Evolutionary conservation across 108 stramenopile species (phyloP), one percentile per base, ranked within the genome.

Genomic region (Cylindrotheca fusiformis): DNA sequence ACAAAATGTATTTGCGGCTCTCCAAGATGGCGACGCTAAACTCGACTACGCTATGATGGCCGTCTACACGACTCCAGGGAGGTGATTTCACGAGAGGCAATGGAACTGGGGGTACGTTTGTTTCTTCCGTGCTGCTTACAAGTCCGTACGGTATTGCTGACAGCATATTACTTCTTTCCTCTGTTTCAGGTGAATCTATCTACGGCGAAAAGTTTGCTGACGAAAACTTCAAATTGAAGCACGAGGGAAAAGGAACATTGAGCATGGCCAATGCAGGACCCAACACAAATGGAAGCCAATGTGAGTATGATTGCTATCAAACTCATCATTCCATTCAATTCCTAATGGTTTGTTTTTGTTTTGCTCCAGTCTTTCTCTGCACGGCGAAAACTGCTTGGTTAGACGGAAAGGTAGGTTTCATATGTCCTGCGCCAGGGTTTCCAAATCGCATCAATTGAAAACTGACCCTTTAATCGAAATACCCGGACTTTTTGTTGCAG

Each of bases 241-340:
- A 97, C 74, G 74, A 62, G 48, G 87, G 86, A 26, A 46, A 36
- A n/a, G 58, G 60, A 52, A 55, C 59, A 0, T 68, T 54, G 23
- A 87, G 81, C 57, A 96, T 98, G 96, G 96, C 97, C 18, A 97
- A 95, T 63, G 86, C 93, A 8, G 98, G 97, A 17, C 85, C 84
- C 33, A 83, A 93, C 66, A 97, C 98, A 4, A 98, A 99, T 76
- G 96, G 85, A 24, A 52, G 48, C 6, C 96, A 97, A 72, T 97
- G 44, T 44, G 20, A 47, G 58, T 60, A 5, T n/a, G 23, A 27
- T 5, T 29, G 26, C 6, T 56, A 29, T 56, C 6, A 4, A 17
- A 4, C 6, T 5, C 26, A 4, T 56, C 19, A 56, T 56, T 28
- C 58, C 8, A 8, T 18, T 10, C 10, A 4, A 47, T 10, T 4